Evolutionary conservation across 768 basidiomycete genomes (phyloP), one percentile per base, ranked within the genome.

Genomic region (Leccinum ochraceum): DNA sequence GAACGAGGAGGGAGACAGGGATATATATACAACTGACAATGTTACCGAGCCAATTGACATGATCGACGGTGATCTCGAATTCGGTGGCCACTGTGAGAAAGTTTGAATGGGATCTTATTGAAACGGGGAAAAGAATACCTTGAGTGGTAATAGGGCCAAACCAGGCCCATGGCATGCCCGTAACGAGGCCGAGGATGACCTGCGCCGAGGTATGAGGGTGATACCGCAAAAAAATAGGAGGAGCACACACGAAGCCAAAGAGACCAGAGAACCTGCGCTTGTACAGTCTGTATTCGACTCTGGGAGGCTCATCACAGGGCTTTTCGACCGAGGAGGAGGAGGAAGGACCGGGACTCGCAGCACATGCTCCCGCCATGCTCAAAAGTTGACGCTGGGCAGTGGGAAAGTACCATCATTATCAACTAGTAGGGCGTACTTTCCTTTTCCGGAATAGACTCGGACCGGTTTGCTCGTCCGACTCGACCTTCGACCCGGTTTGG

Each of bases 21-120:
- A 94, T 77, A 63, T 85, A 92, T 1, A 86, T 71, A 36, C 84
- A 77, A 3, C 83, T 79, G 20, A 87, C 76, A 56, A 88, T 78
- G 66, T 90, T 94, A 10, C 88, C 86, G 2, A 94, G 77, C 92
- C 93, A 94, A 65, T 90, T 93, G 14, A 91, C 86, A 71, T 89
- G 75, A 71, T 86, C 78, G 20, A 92, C 74, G 0, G 86, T 82
- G 62, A 92, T 84, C n/a, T 78, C 75, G 64, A 92, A 92, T 39
- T 89, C 85, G 3, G 67, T 65, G 11, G 83, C 81, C 66, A 82
- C 89, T 92, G 48, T n/a, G 62, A 46, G 39, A 46, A 22, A 28
- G 13, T 6, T 20, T 22, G 17, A 8, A 58, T 10, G 7, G 3
- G 2, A 28, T 34, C 11, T 34, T 34, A 34, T 34, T 34, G 32